Base-by-base conservation (phyloP, 192 early-diverging fungal genomes). In the Coemansia sp. region DNA sequence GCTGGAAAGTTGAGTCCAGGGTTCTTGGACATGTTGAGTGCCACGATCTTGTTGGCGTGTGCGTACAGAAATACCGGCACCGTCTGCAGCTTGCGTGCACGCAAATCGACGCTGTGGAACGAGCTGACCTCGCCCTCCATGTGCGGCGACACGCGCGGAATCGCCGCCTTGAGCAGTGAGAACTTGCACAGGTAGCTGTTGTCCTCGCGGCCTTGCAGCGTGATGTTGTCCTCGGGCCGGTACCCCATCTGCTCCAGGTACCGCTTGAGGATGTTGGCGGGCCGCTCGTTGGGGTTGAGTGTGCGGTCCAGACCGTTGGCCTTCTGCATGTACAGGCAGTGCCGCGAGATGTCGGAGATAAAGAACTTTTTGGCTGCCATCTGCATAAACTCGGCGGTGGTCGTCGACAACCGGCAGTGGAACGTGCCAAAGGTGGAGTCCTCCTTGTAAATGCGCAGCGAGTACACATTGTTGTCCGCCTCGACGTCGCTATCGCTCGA, bases 181-280 rank as follows among this genome's bases (percentile, higher is more conserved):
- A 93, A 91, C n/a, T 88, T 81, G 64, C 83, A 84, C 15, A 92
- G 55, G 33, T 91, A 91, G 34, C 86, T 89, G 69, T 90, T 91
- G 58, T 93, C 90, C 49, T 93, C 91, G 40, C 91, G 72, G 4
- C 88, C 88, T 18, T 91, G 69, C 24, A 86, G 77, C 39, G 90
- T 85, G 8, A 93, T 77, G 51, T 81, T 83, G 64, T 95, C 91
- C 34, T 80, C 66, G 19, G 80, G 80, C 10, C 80, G 79, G 50
- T 95, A 92, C 17, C 92, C 92, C 52, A 88, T 81, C 62, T 88
- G 83, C 56, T 90, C 78, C 37, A 95, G 62, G 17, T 82, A 72
- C 45, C 62, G 80, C 39, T 86, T 84, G 42, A 92, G 83, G 14
- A 95, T 81, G 25, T 82, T 66, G 5, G 85, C 73, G 6, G 92